Conservation (phyloP, 495 filamentous ascomycete species). For the Cairneyella variabilis region DNA sequence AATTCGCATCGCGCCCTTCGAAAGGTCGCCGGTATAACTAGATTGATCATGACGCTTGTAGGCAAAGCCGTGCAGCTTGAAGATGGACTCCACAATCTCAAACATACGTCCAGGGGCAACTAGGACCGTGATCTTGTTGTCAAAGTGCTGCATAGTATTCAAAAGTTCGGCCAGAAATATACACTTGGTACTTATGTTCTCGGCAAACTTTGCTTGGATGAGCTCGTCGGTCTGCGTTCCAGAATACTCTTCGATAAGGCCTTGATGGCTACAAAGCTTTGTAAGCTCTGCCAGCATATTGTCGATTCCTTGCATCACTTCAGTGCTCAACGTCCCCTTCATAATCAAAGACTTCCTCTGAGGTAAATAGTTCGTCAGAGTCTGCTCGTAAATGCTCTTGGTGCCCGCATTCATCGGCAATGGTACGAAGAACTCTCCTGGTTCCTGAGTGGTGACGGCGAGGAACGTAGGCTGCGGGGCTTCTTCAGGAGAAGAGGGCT, state of each 20-base stretch:
- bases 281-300: constrained; percentile 17
- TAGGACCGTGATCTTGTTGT: constrained; percentile 19
- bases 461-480: neutral
- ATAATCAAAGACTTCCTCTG: constrained; percentile 15
- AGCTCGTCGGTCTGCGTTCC: constrained; percentile 14
- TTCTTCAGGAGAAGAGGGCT: neutral
- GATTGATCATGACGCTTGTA: constrained; percentile 13
- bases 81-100: constrained; percentile 23
- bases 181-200: constrained; percentile 27
- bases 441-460: neutral
- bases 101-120: constrained; percentile 22
- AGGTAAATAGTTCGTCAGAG: constrained; percentile 7
- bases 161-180: constrained; percentile 23
- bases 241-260: constrained; percentile 8
- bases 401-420: constrained; percentile 18
- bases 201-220: constrained; percentile 21
- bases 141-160: neutral
- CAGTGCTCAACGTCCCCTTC: constrained; percentile 3
- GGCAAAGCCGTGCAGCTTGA: constrained; percentile 6
- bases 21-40: neutral
- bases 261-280: constrained; percentile 21
- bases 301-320: constrained; percentile 20
- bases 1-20: constrained; percentile 13
- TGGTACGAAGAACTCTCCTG: constrained; percentile 16
- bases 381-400: constrained; percentile 19